Conservation (phyloP, 2,329 filamentous ascomycete genomes). For the Thyridium curvatum region DNA sequence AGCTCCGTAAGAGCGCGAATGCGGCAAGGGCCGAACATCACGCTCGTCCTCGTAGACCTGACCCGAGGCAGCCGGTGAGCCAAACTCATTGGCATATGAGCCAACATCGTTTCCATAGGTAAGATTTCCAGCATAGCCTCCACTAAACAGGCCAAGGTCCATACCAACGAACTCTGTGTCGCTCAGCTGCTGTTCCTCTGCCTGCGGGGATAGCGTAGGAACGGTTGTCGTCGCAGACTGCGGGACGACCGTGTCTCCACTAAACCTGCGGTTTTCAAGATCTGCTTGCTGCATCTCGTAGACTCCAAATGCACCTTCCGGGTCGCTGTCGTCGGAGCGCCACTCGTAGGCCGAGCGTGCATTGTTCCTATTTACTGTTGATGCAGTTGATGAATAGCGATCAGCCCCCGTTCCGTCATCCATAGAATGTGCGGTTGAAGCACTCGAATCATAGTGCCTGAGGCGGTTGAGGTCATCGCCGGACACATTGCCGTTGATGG, state of each 20-base stretch:
- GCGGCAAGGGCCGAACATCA: constrained; percentile 37
- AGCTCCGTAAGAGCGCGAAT: constrained; percentile 29
- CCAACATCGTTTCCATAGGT: constrained; percentile 43
- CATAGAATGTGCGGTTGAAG: constrained; percentile 34
- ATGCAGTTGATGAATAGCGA: constrained; percentile 33
- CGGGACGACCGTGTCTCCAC: constrained; percentile 47
- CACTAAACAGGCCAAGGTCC: constrained; percentile 70
- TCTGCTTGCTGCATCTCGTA: constrained; percentile 81
- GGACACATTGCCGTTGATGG: constrained; percentile 38
- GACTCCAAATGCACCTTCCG: constrained; percentile 78
- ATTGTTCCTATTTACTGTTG: constrained; percentile 29
- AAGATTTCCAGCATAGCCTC: constrained; percentile 55
- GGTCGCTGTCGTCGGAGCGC: constrained; percentile 67
- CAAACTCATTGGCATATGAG: constrained; percentile 12
- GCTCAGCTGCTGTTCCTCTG: constrained; percentile 48
- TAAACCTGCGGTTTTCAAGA: constrained; percentile 63
- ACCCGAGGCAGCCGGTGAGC: constrained; percentile 14
- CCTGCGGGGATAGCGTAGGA: constrained; percentile 33
- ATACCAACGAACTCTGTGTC: constrained; percentile 68
- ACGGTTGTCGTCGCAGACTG: constrained; percentile 13
- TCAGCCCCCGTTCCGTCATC: constrained; percentile 27
- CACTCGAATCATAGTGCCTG: constrained; percentile 43
- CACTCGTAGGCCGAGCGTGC: constrained; percentile 29
- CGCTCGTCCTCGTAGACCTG: constrained; percentile 17
- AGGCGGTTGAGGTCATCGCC: constrained; percentile 40